Conservation (phyloP, 352 stramenopile genomes). For the Phytophthora pistaciae region DNA sequence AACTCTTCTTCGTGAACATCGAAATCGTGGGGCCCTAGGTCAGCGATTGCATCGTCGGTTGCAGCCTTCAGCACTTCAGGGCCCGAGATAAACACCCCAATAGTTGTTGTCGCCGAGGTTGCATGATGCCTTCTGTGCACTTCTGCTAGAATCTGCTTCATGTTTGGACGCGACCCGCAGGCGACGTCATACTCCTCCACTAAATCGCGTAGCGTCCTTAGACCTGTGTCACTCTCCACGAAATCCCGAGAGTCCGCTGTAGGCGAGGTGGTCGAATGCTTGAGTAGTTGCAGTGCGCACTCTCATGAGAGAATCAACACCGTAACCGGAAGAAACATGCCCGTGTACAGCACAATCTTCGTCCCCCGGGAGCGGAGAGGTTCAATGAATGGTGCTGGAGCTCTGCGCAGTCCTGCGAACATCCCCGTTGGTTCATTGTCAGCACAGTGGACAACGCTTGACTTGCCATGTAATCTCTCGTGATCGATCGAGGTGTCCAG, state of each 20-base stretch:
- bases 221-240: slow-evolving; percentile 6
- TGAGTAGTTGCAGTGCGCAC: slow-evolving; percentile 22
- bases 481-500: slow-evolving; percentile 42
- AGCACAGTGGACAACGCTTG: not conserved
- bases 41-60: slow-evolving; percentile 25
- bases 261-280: slow-evolving; percentile 28
- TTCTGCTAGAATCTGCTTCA: slow-evolving; percentile 37
- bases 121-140: slow-evolving; percentile 27
- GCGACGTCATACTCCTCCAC: slow-evolving; percentile 35
- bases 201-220: slow-evolving; percentile 41
- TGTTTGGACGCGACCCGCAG: slow-evolving; percentile 41
- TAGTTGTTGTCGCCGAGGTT: slow-evolving; percentile 1
- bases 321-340: slow-evolving; percentile 33
- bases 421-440: not conserved
- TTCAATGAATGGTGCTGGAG: slow-evolving; percentile 42
- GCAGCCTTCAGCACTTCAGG: slow-evolving; percentile 45
- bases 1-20: slow-evolving; percentile 45
- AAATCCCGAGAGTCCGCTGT: slow-evolving; percentile 2
- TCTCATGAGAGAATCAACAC: slow-evolving; percentile 38
- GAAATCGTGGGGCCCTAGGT: slow-evolving; percentile 21
- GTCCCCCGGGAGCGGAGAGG: slow-evolving; percentile 35
- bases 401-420: slow-evolving; percentile 8
- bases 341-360: slow-evolving; percentile 39
- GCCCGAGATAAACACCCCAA: slow-evolving; percentile 57
- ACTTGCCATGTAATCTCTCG: slow-evolving; percentile 22